phyloP scores from a whole-genome alignment of 139 green algal genomes.

The Yamagishiella unicocca region DNA sequence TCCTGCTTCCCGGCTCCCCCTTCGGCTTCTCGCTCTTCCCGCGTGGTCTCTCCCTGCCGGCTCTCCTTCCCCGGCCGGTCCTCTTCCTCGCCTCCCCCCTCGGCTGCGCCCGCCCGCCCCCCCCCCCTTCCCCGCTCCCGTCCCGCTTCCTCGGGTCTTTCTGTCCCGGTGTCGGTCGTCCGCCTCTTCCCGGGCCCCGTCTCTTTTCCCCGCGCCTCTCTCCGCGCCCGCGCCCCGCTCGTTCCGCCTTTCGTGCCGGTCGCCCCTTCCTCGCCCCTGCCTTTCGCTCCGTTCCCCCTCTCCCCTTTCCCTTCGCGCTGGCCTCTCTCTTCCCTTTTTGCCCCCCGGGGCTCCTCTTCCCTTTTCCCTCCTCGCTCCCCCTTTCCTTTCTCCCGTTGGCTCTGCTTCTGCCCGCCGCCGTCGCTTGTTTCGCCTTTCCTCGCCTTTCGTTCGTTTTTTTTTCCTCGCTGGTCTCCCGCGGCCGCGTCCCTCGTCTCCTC shows the following conservation, averaged over 20 bases:
- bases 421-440: too few species aligned
- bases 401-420: too few species aligned
- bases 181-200: background rate
- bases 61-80: background rate
- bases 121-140: background rate
- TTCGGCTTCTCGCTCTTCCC: background rate
- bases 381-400: too few species aligned
- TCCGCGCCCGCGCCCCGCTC: background rate
- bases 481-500: too few species aligned
- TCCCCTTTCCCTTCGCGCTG: too few species aligned
- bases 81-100: background rate
- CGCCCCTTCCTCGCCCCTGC: background rate
- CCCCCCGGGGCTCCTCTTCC: too few species aligned
- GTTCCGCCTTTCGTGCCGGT: background rate
- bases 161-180: background rate
- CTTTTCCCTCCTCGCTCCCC: too few species aligned
- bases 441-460: too few species aligned
- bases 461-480: too few species aligned
- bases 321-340: too few species aligned
- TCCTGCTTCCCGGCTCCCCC: background rate
- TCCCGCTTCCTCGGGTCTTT: background rate
- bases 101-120: background rate
- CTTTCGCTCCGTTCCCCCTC: too few species aligned
- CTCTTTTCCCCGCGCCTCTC: background rate
- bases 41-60: background rate